phyloP scores from a whole-genome alignment of 2,329 filamentous ascomycete species.

The Arthrinium phaeospermum region DNA sequence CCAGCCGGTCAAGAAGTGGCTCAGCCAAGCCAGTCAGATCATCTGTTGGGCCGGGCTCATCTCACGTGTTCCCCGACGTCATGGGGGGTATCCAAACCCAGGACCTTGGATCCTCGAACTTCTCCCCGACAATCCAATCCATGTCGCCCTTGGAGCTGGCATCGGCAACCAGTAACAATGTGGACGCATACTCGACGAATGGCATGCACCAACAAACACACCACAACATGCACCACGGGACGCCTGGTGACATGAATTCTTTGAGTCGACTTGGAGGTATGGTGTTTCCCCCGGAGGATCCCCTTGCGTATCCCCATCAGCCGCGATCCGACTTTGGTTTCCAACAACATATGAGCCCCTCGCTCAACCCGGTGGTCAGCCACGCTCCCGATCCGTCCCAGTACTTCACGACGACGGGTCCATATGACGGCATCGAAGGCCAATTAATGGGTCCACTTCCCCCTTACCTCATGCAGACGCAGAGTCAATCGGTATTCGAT shows the following conservation, averaged over 20 bases:
- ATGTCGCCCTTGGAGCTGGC: slow-evolving; percentile 24
- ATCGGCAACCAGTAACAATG: slow-evolving; percentile 5
- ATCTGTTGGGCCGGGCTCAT: slow-evolving; percentile 6
- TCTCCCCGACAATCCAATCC: slow-evolving; percentile 14
- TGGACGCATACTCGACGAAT: not conserved
- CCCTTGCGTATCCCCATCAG: slow-evolving; percentile 80
- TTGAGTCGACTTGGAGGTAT: slow-evolving; percentile 53
- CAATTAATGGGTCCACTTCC: slow-evolving; percentile 75
- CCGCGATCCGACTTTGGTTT: slow-evolving; percentile 67
- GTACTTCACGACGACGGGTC: slow-evolving; percentile 43
- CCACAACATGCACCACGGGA: slow-evolving; percentile 28
- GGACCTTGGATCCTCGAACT: slow-evolving; percentile 20
- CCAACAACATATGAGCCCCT: slow-evolving; percentile 23
- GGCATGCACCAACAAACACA: slow-evolving; percentile 15
- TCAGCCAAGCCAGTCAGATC: slow-evolving; percentile 20
- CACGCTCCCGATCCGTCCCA: slow-evolving; percentile 5
- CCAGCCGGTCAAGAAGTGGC: slow-evolving; percentile 10
- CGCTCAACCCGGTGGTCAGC: not conserved
- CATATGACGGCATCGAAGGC: slow-evolving; percentile 71
- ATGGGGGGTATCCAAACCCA: slow-evolving; percentile 17
- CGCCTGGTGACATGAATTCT: slow-evolving; percentile 39
- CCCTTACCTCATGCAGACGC: slow-evolving; percentile 69
- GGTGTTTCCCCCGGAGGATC: slow-evolving; percentile 82
- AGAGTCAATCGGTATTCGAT: slow-evolving; percentile 50
- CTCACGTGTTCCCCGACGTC: slow-evolving; percentile 22